phyloP scores from a whole-genome alignment of 345 rosid genomes.

The Dipteronia sinensis region DNA sequence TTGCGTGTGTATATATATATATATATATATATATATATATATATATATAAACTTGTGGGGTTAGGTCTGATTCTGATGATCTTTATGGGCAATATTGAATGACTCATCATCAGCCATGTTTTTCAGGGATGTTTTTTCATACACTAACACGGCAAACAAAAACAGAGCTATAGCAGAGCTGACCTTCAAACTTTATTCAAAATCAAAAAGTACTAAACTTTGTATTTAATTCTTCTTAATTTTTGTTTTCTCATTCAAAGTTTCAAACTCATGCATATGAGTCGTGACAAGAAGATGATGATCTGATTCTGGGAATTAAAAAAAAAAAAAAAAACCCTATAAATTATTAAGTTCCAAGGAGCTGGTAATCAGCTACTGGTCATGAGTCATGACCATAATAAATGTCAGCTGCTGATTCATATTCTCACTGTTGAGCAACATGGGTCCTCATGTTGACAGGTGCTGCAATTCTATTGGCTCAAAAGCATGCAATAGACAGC shows the following conservation, averaged over 20 bases:
- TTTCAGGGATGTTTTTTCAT: slow-evolving; percentile 9
- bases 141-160: not conserved
- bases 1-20: no score
- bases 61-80: not conserved
- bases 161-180: not conserved
- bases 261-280: not conserved
- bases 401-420: not conserved
- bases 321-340: not conserved
- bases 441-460: not conserved
- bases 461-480: not conserved
- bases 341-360: not conserved
- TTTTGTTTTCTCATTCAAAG: no score
- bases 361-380: not conserved
- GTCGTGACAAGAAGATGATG: not conserved
- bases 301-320: not conserved
- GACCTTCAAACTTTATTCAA: not conserved
- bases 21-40: no score
- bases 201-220: not conserved
- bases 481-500: not conserved
- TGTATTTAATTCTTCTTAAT: not conserved
- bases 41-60: not conserved
- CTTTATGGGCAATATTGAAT: not conserved
- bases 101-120: not conserved
- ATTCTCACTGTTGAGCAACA: not conserved
- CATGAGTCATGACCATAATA: not conserved